phyloP scores from a whole-genome alignment of 228 moss, liverwort and hornwort genomes.

The Sphagnum fallax region DNA sequence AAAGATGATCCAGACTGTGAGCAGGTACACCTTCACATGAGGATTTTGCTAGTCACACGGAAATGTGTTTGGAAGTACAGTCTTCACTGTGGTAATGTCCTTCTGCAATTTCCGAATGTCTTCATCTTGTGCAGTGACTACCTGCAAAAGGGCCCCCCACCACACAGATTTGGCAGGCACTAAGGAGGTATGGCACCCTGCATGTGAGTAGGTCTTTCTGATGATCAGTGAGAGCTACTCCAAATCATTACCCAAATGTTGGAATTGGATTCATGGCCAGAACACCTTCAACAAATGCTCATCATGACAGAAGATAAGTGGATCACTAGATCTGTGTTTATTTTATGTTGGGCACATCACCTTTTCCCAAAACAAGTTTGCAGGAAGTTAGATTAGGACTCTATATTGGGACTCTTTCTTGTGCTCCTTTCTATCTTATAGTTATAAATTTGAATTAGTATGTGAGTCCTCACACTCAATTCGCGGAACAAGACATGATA shows the following conservation, averaged over 20 bases:
- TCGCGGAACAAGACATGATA: no score
- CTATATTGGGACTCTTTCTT: no score
- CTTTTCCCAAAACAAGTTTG: no score
- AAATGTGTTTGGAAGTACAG: conserved; percentile 23
- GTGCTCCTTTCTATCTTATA: no score
- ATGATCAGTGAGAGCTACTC: neutral
- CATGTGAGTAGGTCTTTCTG: no score
- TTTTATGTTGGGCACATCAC: neutral
- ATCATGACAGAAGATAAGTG: neutral
- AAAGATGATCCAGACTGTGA: no score
- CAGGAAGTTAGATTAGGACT: no score
- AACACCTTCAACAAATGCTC: neutral
- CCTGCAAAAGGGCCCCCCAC: conserved; percentile 13
- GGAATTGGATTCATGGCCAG: neutral
- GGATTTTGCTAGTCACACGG: conserved; percentile 1
- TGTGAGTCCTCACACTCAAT: no score
- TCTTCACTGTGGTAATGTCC: conserved; percentile 25
- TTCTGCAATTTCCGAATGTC: conserved; percentile 31
- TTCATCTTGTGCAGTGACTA: conserved; percentile 36
- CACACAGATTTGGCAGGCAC: neutral
- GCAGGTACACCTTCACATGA: no score
- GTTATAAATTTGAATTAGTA: no score
- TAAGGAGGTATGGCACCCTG: no score
- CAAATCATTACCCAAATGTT: neutral
- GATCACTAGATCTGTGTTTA: neutral